phyloP scores from a whole-genome alignment of 495 filamentous ascomycete genomes.

The Penicillium egyptiacum region DNA sequence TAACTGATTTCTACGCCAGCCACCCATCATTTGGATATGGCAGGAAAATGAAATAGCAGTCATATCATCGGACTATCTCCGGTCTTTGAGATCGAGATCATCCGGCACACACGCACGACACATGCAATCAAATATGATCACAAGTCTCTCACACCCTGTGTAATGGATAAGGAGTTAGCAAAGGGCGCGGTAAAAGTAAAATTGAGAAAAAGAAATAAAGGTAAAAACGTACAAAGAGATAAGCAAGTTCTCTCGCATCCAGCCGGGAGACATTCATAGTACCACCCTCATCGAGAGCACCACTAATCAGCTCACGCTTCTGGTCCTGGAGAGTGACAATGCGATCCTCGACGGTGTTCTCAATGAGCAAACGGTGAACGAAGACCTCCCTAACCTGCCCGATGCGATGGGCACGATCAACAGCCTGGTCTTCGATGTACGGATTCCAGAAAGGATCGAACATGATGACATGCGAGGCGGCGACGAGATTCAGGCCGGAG shows the following conservation, averaged over 20 bases:
- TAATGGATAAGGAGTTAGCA: constrained; percentile 13
- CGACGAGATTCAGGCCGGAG: constrained; percentile 82
- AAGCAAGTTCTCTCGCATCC: constrained; percentile 62
- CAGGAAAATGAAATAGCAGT: neutral
- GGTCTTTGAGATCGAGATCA: neutral
- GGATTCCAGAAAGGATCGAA: constrained; percentile 98
- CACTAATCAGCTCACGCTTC: constrained; percentile 76
- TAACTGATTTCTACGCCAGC: neutral
- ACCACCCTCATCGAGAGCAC: constrained; percentile 80
- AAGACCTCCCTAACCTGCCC: constrained; percentile 74
- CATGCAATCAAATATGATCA: neutral
- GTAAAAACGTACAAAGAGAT: constrained; percentile 62
- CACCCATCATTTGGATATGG: neutral
- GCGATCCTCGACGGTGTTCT: constrained; percentile 84
- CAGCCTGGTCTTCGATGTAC: constrained; percentile 90
- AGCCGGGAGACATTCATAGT: constrained; percentile 63
- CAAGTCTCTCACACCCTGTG: constrained; percentile 12
- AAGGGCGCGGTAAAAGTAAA: neutral
- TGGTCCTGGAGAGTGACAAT: constrained; percentile 82
- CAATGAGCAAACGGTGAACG: constrained; percentile 77
- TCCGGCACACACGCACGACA: neutral
- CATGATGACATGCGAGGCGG: constrained; percentile 86
- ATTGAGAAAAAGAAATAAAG: neutral
- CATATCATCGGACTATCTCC: neutral
- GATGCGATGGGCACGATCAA: constrained; percentile 90